These are phyloP conservation scores for Fonsecaea erecta DNA, from an alignment of 2,329 filamentous ascomycete genomes.

Conservation along the genomic window DNA sequence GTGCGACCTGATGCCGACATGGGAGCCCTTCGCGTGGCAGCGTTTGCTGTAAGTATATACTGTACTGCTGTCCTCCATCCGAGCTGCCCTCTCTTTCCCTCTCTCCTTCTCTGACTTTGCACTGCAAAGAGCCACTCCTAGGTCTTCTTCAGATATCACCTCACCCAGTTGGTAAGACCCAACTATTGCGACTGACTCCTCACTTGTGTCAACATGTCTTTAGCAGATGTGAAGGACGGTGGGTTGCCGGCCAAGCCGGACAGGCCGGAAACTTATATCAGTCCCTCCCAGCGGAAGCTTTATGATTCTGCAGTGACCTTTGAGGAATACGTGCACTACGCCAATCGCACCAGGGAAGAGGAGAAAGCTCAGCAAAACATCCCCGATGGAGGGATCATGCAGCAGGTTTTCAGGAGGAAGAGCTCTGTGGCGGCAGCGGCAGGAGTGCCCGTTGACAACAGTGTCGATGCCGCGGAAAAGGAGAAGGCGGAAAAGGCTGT, in stretches of 20 bases:
- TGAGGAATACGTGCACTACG: conserved; percentile 50
- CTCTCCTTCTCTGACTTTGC: background rate
- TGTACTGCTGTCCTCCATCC: background rate
- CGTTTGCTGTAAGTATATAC: background rate
- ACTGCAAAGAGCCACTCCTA: background rate
- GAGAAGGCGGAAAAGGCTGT: background rate
- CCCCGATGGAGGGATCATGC: conserved; percentile 11
- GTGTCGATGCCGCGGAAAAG: conserved; percentile 5
- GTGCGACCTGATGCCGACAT: background rate
- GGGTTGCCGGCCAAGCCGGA: conserved; percentile 9
- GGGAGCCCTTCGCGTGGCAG: conserved; percentile 1
- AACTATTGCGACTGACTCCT: background rate
- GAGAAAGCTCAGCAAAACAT: conserved; percentile 37
- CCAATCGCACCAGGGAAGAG: conserved; percentile 43
- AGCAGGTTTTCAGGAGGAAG: conserved; percentile 23
- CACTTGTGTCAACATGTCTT: conserved; percentile 12
- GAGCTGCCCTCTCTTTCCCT: background rate
- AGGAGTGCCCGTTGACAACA: conserved; percentile 5
- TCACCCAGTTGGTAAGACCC: background rate
- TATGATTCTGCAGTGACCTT: conserved; percentile 42
- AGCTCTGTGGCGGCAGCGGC: background rate
- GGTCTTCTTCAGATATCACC: background rate
- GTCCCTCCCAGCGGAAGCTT: conserved; percentile 31
- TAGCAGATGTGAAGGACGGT: conserved; percentile 12
- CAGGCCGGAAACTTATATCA: conserved; percentile 11